Conservation (phyloP, 306 rosid species). For the Trifolium subterraneum region DNA sequence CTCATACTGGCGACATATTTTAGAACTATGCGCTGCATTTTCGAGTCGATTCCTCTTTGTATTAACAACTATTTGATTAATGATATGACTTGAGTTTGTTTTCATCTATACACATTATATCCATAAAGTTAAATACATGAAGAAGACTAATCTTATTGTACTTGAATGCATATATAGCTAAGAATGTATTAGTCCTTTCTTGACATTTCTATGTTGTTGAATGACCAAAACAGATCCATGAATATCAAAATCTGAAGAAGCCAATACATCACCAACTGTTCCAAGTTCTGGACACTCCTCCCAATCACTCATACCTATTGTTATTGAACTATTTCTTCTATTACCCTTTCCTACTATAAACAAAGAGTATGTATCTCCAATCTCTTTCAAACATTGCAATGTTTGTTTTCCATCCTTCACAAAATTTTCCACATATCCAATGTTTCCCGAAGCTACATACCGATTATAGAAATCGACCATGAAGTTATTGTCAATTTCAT, state of each 20-base stretch:
- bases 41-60: no score
- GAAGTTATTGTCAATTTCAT: conserved; percentile 69
- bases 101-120: conserved; percentile 31
- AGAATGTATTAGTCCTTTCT: conserved; percentile 53
- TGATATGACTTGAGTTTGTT: no score
- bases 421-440: conserved; percentile 80
- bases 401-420: conserved; percentile 73
- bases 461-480: conserved; percentile 79
- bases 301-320: conserved; percentile 93
- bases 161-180: conserved; percentile 4
- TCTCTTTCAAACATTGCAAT: conserved; percentile 58
- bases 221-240: conserved; percentile 79
- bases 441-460: conserved; percentile 77
- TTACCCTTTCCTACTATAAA: conserved; percentile 90
- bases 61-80: no score
- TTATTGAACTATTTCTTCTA: conserved; percentile 74
- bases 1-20: no score
- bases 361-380: conserved; percentile 79
- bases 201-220: conserved; percentile 81
- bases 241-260: conserved; percentile 80
- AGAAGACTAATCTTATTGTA: conserved; percentile 25
- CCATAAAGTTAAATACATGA: conserved; percentile 34
- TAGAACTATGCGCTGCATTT: no score
- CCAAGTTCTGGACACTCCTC: conserved; percentile 98
- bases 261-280: conserved; percentile 91